Percentiles rank a stretch among this genome's conserved stretches.
Conservation (phyloP, 2,329 filamentous ascomycete species). For the Exophiala lecanii-corni region DNA sequence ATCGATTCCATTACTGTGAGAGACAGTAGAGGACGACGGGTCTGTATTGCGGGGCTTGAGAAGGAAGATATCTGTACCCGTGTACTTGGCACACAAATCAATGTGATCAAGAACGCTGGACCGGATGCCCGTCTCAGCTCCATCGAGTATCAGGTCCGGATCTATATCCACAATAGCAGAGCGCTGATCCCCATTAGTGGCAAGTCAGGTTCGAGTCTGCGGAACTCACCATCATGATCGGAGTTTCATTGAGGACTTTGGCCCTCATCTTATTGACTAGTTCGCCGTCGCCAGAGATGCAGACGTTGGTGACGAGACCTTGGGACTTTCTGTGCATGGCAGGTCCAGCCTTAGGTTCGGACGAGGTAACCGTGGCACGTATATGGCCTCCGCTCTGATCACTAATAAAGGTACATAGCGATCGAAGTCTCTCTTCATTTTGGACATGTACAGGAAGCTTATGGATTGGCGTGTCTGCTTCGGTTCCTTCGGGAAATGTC, state of each 20-base stretch:
- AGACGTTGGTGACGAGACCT: constrained; percentile 76
- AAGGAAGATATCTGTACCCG: constrained; percentile 93
- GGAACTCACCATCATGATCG: constrained; percentile 76
- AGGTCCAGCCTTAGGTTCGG: constrained; percentile 65
- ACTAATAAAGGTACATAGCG: constrained; percentile 76
- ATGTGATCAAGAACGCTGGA: constrained; percentile 75
- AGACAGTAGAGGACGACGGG: constrained; percentile 62
- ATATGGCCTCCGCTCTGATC: constrained; percentile 64
- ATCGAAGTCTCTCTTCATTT: constrained; percentile 74
- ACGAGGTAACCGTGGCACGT: constrained; percentile 78
- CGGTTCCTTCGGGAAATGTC: constrained; percentile 85
- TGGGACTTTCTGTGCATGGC: constrained; percentile 46
- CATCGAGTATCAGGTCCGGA: constrained; percentile 81
- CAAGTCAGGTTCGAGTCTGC: constrained; percentile 10
- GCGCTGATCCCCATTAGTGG: constrained; percentile 52
- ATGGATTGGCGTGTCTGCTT: constrained; percentile 77
- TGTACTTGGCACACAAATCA: constrained; percentile 79
- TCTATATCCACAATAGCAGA: constrained; percentile 93
- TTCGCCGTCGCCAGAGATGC: constrained; percentile 81
- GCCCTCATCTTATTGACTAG: constrained; percentile 85
- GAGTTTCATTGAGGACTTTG: constrained; percentile 84
- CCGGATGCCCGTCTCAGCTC: constrained; percentile 62
- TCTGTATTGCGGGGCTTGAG: constrained; percentile 81
- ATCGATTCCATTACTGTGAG: constrained; percentile 70
- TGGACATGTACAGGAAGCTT: constrained; percentile 87